These are phyloP conservation scores for Neurospora pannonica DNA, from an alignment of 495 filamentous ascomycete species.

Conservation along the genomic window DNA sequence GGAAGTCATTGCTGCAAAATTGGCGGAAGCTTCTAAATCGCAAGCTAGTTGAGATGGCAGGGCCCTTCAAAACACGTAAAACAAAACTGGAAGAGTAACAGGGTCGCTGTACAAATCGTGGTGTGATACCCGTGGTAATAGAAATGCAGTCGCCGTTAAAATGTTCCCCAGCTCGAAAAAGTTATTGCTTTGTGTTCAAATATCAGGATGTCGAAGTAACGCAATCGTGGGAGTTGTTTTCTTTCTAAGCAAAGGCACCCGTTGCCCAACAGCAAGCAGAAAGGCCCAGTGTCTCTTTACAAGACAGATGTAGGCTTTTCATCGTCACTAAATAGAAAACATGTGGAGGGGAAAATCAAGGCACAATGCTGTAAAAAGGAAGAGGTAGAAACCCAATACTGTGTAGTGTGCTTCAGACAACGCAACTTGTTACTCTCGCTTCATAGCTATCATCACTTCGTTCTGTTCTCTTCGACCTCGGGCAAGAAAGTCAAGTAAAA, in stretches of 20 bases:
- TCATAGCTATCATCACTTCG: background rate
- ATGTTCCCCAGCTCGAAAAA: background rate
- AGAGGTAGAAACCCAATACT: background rate
- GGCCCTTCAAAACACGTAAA: background rate
- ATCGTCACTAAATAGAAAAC: background rate
- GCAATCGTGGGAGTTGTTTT: background rate
- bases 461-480: background rate
- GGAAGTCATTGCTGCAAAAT: constrained; percentile 35
- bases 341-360: background rate
- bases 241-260: background rate
- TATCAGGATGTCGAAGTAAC: background rate
- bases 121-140: background rate
- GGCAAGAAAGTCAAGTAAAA: background rate
- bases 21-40: constrained; percentile 14
- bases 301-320: background rate
- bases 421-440: background rate
- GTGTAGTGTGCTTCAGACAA: background rate
- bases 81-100: background rate
- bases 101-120: background rate
- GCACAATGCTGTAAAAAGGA: background rate
- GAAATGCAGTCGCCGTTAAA: background rate
- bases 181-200: background rate
- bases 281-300: background rate
- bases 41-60: background rate
- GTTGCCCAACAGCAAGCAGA: background rate